Conservation (phyloP, 139 green algal genomes). For the Astrephomene gubernaculifera region DNA sequence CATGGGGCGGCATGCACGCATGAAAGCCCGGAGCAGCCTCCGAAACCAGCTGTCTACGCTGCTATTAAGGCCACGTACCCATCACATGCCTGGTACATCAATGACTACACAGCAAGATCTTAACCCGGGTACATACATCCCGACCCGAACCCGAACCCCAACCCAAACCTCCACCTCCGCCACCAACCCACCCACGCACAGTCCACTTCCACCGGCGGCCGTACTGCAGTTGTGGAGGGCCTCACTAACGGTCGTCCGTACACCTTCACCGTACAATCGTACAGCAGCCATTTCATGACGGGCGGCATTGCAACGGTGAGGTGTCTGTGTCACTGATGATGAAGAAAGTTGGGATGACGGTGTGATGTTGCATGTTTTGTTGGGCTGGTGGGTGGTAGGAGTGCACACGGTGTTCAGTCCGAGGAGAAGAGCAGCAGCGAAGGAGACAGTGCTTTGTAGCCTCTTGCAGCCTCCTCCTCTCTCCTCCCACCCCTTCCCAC, state of each 20-base stretch:
- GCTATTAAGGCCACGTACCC: background rate
- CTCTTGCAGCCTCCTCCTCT: background rate
- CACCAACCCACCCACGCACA: background rate
- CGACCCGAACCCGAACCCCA: background rate
- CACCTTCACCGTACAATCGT: constrained; percentile 8
- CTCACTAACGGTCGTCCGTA: constrained; percentile 31
- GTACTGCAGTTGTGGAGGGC: background rate
- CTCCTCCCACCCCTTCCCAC: background rate
- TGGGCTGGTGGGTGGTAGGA: background rate
- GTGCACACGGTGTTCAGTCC: background rate
- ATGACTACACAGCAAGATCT: background rate
- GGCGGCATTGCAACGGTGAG: background rate
- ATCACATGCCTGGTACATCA: background rate
- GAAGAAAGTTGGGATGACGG: background rate
- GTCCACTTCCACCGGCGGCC: constrained; percentile 27
- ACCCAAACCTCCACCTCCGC: background rate
- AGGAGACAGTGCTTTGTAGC: background rate
- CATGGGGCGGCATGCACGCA: background rate
- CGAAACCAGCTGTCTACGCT: background rate
- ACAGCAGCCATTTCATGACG: background rate
- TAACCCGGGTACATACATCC: background rate
- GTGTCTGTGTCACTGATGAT: background rate
- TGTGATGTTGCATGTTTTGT: background rate
- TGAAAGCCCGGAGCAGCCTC: background rate
- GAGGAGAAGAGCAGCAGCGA: no score